Percentiles rank a stretch among this genome's conserved stretches.
These are phyloP conservation scores for Schizophyllum amplum DNA, from an alignment of 1,284 basidiomycete genomes.

Conservation along the genomic window DNA sequence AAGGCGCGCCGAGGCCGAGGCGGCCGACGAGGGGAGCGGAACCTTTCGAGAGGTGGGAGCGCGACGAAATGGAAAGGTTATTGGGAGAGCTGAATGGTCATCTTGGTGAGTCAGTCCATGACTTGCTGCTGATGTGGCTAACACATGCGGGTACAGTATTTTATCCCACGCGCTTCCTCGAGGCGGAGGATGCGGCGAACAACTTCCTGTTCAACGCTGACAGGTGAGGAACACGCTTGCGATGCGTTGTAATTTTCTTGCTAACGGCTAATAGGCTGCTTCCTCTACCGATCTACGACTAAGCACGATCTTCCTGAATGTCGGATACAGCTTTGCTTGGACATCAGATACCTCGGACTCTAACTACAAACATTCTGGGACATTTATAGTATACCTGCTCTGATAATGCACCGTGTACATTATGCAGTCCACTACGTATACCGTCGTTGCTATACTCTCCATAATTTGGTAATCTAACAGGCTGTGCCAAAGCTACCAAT, in stretches of 20 bases:
- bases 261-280: conserved; percentile 27
- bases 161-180: conserved; percentile 78
- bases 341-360: background rate
- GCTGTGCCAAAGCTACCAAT: no score
- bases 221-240: conserved; percentile 34
- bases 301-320: conserved; percentile 1
- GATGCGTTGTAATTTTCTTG: background rate
- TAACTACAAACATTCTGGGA: background rate
- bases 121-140: no score
- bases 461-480: no score
- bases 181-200: conserved; percentile 78
- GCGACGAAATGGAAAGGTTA: conserved; percentile 82
- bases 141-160: conserved; percentile 49
- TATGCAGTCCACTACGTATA: no score
- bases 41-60: conserved; percentile 75
- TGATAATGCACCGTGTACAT: background rate
- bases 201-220: conserved; percentile 92
- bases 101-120: conserved; percentile 62
- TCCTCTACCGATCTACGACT: conserved; percentile 50
- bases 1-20: conserved; percentile 14
- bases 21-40: conserved; percentile 34
- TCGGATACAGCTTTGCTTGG: no score
- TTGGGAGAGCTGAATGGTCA: conserved; percentile 75
- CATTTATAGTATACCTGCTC: background rate
- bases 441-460: no score